Conservation (phyloP, 1,284 basidiomycete species). For the Ganoderma sinense region DNA sequence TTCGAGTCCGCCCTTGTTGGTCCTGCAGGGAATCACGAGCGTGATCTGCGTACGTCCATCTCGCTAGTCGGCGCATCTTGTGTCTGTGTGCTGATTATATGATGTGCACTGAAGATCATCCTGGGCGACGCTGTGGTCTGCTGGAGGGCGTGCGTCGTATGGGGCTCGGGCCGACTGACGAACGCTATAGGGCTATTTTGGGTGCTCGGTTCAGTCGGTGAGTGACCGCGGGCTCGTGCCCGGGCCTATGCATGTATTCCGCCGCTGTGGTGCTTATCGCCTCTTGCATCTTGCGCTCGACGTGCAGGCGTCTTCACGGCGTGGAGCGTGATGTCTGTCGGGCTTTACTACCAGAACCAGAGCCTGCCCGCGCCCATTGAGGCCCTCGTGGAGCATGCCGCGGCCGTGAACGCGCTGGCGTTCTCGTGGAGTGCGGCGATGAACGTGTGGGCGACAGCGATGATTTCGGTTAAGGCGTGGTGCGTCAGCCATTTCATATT, state of each 20-base stretch:
- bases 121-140: conserved; percentile 20
- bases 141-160: conserved; percentile 19
- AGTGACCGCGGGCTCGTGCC: background rate
- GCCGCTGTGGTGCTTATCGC: background rate
- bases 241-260: background rate
- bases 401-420: conserved; percentile 15
- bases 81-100: background rate
- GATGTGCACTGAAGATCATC: conserved; percentile 7
- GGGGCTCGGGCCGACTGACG: conserved; percentile 3
- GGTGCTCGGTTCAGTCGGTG: conserved; percentile 20
- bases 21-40: conserved; percentile 19
- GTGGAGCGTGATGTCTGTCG: conserved; percentile 21
- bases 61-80: too few species aligned
- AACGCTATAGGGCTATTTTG: conserved; percentile 12
- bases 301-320: conserved; percentile 17
- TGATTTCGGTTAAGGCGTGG: conserved; percentile 20
- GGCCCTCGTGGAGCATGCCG: conserved; percentile 8
- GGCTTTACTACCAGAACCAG: conserved; percentile 12
- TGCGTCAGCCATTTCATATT: background rate
- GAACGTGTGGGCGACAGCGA: conserved; percentile 20
- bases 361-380: conserved; percentile 9
- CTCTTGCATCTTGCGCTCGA: background rate
- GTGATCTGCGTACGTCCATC: conserved; percentile 14
- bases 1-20: conserved; percentile 12
- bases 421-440: conserved; percentile 23